Percentiles rank a stretch among this genome's conserved stretches.
Evolutionary conservation across 257 asterid species (phyloP).

Genomic region (Penstemon davidsonii): DNA sequence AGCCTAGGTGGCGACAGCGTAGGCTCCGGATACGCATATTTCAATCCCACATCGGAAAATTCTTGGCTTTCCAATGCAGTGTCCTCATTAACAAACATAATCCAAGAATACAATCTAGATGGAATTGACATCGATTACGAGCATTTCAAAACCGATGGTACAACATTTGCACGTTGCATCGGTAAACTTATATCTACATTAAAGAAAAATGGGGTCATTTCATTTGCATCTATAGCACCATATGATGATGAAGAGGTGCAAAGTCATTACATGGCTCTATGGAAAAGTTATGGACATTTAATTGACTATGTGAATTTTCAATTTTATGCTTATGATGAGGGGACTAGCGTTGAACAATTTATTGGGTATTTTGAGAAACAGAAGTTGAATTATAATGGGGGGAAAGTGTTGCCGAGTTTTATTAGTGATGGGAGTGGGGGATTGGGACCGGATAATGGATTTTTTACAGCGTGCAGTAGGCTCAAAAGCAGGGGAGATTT

Average conservation of each 20-base stretch:
- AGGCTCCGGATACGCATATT: conserved; percentile 44
- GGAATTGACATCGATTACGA: conserved; percentile 82
- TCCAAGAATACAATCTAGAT: conserved; percentile 49
- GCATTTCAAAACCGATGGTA: conserved; percentile 54
- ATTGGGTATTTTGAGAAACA: conserved; percentile 49
- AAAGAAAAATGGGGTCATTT: conserved; percentile 51
- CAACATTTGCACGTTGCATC: conserved; percentile 51
- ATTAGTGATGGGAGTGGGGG: conserved; percentile 65
- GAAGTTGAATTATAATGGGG: conserved; percentile 51
- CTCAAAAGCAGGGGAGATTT: conserved; percentile 56
- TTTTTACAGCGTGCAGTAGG: conserved; percentile 55
- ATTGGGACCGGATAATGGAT: conserved; percentile 53
- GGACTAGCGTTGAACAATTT: conserved; percentile 62
- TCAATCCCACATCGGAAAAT: conserved; percentile 49
- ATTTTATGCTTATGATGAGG: conserved; percentile 69
- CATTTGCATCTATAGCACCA: conserved; percentile 81
- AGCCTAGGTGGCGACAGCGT: conserved; percentile 82
- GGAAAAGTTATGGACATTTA: conserved; percentile 48
- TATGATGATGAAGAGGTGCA: conserved; percentile 64
- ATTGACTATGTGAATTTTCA: conserved; percentile 82
- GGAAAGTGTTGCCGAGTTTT: conserved; percentile 61
- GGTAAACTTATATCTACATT: conserved; percentile 50
- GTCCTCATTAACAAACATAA: conserved; percentile 53
- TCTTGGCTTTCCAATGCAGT: conserved; percentile 84
- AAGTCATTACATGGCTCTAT: conserved; percentile 61